Percentiles rank a stretch among this genome's conserved stretches.
Conservation (phyloP, 2,329 filamentous ascomycete genomes). For the Incumbomyces delicatus region DNA sequence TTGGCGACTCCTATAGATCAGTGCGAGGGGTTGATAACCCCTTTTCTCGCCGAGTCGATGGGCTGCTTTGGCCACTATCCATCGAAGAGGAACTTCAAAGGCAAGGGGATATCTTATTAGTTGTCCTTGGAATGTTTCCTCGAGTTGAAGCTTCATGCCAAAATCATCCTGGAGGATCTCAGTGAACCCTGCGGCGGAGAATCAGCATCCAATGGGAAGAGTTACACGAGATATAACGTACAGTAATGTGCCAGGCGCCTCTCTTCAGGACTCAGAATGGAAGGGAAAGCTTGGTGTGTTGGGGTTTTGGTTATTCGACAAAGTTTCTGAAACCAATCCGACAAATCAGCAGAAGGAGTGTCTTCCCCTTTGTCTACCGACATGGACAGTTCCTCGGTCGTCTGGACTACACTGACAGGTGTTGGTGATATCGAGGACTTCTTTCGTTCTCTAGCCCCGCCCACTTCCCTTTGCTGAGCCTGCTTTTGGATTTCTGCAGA, state of each 20-base stretch:
- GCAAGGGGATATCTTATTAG: not conserved
- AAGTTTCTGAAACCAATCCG: not conserved
- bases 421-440: not conserved
- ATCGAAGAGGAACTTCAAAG: not conserved
- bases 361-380: not conserved
- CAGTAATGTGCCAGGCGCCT: not conserved
- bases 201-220: not conserved
- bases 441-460: not conserved
- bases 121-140: constrained; percentile 1
- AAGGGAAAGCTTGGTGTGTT: not conserved
- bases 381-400: not conserved
- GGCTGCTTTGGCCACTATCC: not conserved
- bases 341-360: not conserved
- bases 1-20: not conserved
- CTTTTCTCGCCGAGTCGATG: not conserved
- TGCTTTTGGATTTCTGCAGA: not conserved
- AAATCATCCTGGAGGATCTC: not conserved
- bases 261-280: not conserved
- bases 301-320: constrained; percentile 2
- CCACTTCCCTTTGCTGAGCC: not conserved
- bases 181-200: not conserved
- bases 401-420: not conserved
- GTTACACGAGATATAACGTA: not conserved
- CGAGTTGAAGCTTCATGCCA: constrained; percentile 3
- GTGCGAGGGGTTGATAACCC: not conserved